Evolutionary conservation across 805 yeast genomes (phyloP).

Genomic region (Yarrowia divulgata): DNA sequence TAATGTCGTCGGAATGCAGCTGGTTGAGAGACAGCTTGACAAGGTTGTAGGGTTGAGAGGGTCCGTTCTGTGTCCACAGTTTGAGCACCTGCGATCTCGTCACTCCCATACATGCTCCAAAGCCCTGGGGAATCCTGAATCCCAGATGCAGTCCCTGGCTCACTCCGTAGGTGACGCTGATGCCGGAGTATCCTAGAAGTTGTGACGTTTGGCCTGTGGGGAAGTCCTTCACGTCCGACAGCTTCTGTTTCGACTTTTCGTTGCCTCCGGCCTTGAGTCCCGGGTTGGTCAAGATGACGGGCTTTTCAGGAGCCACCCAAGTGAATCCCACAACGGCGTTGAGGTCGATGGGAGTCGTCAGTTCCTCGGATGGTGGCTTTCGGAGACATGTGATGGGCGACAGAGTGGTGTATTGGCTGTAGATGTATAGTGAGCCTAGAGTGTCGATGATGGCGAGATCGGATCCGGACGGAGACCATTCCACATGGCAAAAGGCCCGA

Average conservation of each 20-base stretch:
- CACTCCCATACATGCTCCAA: constrained; percentile 23
- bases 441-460: constrained; percentile 83
- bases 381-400: constrained; percentile 38
- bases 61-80: constrained; percentile 23
- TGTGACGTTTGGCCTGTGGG: constrained; percentile 56
- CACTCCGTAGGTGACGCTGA: constrained; percentile 70
- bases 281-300: constrained; percentile 65
- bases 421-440: constrained; percentile 67
- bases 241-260: constrained; percentile 7
- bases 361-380: constrained; percentile 36
- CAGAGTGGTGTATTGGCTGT: constrained; percentile 44
- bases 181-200: constrained; percentile 68
- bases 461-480: constrained; percentile 80
- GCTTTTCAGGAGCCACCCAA: constrained; percentile 80
- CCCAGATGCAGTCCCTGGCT: constrained; percentile 67
- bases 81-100: constrained; percentile 22
- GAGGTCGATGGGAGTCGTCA: constrained; percentile 44
- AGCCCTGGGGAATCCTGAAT: constrained; percentile 42
- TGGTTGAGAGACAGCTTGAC: constrained; percentile 44
- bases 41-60: constrained; percentile 42
- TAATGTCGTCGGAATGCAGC: constrained; percentile 43
- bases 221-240: constrained; percentile 41
- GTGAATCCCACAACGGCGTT: constrained; percentile 59
- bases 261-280: constrained; percentile 53
- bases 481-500: constrained; percentile 49